phyloP scores from a whole-genome alignment of 2,329 filamentous ascomycete species.

The Ceratocystis ficicola region DNA sequence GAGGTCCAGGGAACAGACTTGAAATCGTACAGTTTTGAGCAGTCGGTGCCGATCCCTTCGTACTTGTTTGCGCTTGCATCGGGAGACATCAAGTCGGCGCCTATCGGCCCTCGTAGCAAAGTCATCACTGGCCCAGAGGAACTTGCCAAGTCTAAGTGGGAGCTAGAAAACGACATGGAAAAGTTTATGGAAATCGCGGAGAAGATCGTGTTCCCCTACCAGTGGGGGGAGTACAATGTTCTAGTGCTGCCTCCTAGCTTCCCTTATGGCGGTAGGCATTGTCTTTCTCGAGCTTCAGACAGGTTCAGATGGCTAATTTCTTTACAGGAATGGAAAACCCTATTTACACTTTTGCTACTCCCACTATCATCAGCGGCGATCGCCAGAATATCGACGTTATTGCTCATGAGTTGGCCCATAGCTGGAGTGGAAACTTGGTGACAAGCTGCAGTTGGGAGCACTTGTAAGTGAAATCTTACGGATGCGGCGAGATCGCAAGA shows the following conservation, averaged over 20 bases:
- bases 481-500: background rate
- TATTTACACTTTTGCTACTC: slow-evolving; percentile 88
- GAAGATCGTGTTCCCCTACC: slow-evolving; percentile 69
- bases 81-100: slow-evolving; percentile 73
- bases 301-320: slow-evolving; percentile 23
- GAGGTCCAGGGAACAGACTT: slow-evolving; percentile 39
- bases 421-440: slow-evolving; percentile 83
- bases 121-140: slow-evolving; percentile 85
- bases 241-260: slow-evolving; percentile 82
- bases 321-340: slow-evolving; percentile 71
- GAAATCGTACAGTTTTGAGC: slow-evolving; percentile 72
- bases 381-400: slow-evolving; percentile 92
- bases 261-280: slow-evolving; percentile 59
- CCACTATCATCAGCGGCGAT: slow-evolving; percentile 83
- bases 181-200: slow-evolving; percentile 83
- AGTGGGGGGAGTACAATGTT: slow-evolving; percentile 92
- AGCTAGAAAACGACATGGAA: slow-evolving; percentile 82
- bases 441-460: slow-evolving; percentile 72
- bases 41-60: slow-evolving; percentile 82
- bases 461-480: slow-evolving; percentile 39
- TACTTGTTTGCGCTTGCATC: slow-evolving; percentile 90
- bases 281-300: background rate
- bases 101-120: slow-evolving; percentile 71
- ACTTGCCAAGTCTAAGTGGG: slow-evolving; percentile 72
- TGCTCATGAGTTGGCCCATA: slow-evolving; percentile 65